phyloP scores from a whole-genome alignment of 352 stramenopile species.

The Pythium brassicae region DNA sequence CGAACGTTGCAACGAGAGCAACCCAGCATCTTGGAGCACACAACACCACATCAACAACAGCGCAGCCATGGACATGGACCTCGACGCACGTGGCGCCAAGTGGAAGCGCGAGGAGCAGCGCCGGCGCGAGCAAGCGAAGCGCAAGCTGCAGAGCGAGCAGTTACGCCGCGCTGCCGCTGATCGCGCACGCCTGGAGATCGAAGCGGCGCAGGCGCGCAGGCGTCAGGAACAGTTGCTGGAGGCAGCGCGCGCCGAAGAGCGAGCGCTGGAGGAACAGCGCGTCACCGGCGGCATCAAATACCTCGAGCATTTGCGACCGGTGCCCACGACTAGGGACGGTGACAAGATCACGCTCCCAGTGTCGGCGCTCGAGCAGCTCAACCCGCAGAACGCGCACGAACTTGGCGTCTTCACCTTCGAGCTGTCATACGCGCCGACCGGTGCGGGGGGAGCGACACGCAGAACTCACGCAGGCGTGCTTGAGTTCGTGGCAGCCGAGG shows the following conservation, averaged over 20 bases:
- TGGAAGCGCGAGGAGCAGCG: slow-evolving; percentile 67
- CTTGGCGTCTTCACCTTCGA: slow-evolving; percentile 81
- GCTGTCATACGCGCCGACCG: slow-evolving; percentile 27
- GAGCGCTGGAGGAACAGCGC: slow-evolving; percentile 62
- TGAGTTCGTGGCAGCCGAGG: slow-evolving; percentile 77
- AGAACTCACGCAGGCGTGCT: slow-evolving; percentile 74
- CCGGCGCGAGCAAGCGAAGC: slow-evolving; percentile 50
- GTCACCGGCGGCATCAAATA: slow-evolving; percentile 72
- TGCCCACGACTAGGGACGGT: slow-evolving; percentile 46
- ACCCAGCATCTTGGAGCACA: too few relatives aligned
- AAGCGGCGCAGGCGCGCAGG: slow-evolving; percentile 39
- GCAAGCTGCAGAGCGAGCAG: slow-evolving; percentile 3
- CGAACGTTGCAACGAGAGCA: too few relatives aligned
- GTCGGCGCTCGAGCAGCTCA: slow-evolving; percentile 70
- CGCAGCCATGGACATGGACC: slow-evolving; percentile 60
- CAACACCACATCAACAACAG: too few relatives aligned
- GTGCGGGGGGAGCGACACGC: slow-evolving; percentile 13
- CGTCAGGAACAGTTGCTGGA: slow-evolving; percentile 36
- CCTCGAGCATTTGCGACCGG: slow-evolving; percentile 34
- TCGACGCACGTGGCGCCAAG: slow-evolving; percentile 63
- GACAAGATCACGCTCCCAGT: slow-evolving; percentile 79
- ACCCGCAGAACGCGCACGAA: slow-evolving; percentile 73
- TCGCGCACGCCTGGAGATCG: slow-evolving; percentile 37
- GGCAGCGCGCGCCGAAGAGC: slow-evolving; percentile 35
- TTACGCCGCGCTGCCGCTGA: slow-evolving; percentile 18